These are phyloP conservation scores for Crithidia thermophila DNA, from an alignment of 208 protist species.

Conservation along the genomic window DNA sequence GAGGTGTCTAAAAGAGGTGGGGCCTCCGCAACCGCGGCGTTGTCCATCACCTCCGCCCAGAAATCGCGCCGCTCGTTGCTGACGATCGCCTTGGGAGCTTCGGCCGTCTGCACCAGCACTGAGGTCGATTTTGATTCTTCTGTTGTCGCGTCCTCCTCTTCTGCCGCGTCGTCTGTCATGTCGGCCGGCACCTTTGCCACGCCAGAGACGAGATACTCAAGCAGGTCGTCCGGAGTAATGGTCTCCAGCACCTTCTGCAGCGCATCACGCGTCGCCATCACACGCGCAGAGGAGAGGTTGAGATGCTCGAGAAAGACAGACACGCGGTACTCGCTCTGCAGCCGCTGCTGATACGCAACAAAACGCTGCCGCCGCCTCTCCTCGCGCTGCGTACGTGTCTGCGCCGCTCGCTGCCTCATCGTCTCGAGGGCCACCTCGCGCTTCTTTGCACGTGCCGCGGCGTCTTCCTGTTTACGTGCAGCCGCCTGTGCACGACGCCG, in stretches of 20 bases:
- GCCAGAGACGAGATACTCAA: constrained; percentile 82
- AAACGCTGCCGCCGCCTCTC: constrained; percentile 35
- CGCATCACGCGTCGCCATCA: constrained; percentile 42
- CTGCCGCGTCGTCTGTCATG: constrained; percentile 42
- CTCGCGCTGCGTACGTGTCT: constrained; percentile 24
- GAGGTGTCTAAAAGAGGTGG: too few relatives aligned
- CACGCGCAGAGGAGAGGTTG: constrained; percentile 43
- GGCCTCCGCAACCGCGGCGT: neutral
- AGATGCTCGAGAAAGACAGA: constrained; percentile 64
- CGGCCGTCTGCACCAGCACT: neutral
- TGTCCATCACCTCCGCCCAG: constrained; percentile 50
- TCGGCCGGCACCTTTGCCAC: constrained; percentile 61
- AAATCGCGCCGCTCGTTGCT: constrained; percentile 29
- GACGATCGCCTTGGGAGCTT: neutral
- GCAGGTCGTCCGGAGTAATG: constrained; percentile 75
- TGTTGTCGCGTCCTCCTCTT: neutral
- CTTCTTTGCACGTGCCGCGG: constrained; percentile 26
- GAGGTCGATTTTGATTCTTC: neutral
- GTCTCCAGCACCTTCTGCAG: constrained; percentile 35
- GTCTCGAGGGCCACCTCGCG: constrained; percentile 32
- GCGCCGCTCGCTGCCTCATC: constrained; percentile 25
- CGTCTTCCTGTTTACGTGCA: constrained; percentile 17
- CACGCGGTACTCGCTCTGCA: constrained; percentile 49
- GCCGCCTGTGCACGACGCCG: constrained; percentile 27
- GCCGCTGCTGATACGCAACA: constrained; percentile 31